Base-by-base conservation (phyloP, 208 protist genomes). In the Leishmania gerbilli region DNA sequence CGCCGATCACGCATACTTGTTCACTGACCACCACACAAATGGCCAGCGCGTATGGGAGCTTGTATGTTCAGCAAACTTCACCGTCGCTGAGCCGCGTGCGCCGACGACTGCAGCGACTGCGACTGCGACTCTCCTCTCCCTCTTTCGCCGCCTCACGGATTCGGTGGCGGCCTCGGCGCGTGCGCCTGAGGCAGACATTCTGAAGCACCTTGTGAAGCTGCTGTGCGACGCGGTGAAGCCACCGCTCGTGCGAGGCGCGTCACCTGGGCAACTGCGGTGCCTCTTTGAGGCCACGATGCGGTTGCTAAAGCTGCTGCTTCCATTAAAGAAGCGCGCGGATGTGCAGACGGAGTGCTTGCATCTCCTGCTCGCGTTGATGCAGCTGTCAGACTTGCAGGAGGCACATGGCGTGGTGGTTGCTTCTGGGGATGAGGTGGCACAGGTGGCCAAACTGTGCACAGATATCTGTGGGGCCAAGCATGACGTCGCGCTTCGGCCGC, bases 291-390 rank as follows among this genome's bases (percentile, higher is more conserved):
- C n/a, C 45, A 78, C 69, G 27, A 84, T 77, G 76, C 60, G 37
- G 5, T 47, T 84, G 51, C 78, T 91, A 37, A 65, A 56, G n/a
- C 72, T 68, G 24, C 77, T 93, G 49, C 55, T 77, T 42, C 40
- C 56, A 2, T 21, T 89, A 17, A 79, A 81, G 47, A 83, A 76
- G 74, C 75, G 83, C 76, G 79, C 75, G 27, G 84, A 84, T 58
- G 62, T 74, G 56, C 90, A 89, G 60, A 49, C 84, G 40, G 88
- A 88, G 72, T 82, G 85, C 60, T 68, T 91, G 58, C 51, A 72
- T 51, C 77, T 91, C 31, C 31, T 93, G 71, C 45, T 42, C 42
- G 79, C 49, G 37, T 21, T 93, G 19, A 15, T 89, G 34, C 71
- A 42, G 40, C n/a, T 56, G 31, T 21, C 21, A n/a, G 40, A 21